Conservation (phyloP, 495 filamentous ascomycete genomes). For the Cercophora sp. region DNA sequence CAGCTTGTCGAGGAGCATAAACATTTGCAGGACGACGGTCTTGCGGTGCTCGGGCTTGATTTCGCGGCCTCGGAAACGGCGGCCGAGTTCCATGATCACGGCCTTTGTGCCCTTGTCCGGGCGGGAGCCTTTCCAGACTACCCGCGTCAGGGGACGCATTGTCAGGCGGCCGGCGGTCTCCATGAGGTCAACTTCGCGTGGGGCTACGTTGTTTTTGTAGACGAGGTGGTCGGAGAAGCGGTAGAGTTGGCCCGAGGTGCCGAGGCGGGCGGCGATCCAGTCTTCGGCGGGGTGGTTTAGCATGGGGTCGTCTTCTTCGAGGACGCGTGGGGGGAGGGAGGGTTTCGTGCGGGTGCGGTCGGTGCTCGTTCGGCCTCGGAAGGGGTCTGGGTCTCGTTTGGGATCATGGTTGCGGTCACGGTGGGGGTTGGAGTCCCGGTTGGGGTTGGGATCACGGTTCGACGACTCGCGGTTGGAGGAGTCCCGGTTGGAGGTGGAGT, state of each 20-base stretch:
- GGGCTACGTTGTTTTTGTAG: slow-evolving; percentile 18
- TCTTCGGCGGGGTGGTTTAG: slow-evolving; percentile 16
- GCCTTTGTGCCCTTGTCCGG: slow-evolving; percentile 9
- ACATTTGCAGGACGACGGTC: slow-evolving; percentile 14
- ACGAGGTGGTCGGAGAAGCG: slow-evolving; percentile 14
- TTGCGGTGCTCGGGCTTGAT: slow-evolving; percentile 1
- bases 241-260: slow-evolving; percentile 13
- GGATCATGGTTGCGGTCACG: too few species aligned
- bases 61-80: background rate
- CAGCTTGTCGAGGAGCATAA: slow-evolving; percentile 30
- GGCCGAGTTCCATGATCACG: slow-evolving; percentile 17
- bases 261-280: slow-evolving; percentile 20
- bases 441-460: background rate
- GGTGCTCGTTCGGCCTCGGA: too few species aligned
- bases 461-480: background rate
- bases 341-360: background rate
- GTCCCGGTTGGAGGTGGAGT: background rate
- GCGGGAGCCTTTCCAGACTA: slow-evolving; percentile 11
- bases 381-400: too few species aligned
- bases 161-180: slow-evolving; percentile 17
- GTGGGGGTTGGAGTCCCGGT: too few species aligned
- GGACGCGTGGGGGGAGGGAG: slow-evolving; percentile 4
- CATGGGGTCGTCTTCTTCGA: slow-evolving; percentile 19
- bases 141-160: slow-evolving; percentile 9
- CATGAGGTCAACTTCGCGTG: slow-evolving; percentile 14